Evolutionary conservation across 345 rosid species (phyloP).

Genomic region (Eucalyptus decipiens): DNA sequence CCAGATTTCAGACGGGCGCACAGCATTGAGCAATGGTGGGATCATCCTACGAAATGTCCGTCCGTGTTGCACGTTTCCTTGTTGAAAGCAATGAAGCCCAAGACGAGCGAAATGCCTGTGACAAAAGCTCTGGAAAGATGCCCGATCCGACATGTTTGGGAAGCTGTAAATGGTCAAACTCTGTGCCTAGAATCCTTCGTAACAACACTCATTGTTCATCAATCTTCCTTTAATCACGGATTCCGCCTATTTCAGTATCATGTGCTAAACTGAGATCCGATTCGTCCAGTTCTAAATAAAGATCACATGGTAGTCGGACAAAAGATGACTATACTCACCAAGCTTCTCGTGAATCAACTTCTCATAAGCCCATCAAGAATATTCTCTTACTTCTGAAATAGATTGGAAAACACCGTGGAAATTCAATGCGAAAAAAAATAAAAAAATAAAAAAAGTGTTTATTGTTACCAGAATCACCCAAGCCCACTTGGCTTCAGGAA

Average conservation of each 20-base stretch:
- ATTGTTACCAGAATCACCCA: background rate
- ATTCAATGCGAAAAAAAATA: background rate
- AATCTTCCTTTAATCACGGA: background rate
- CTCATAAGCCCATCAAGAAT: background rate
- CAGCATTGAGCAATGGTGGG: background rate
- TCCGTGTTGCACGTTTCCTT: background rate
- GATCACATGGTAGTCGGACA: background rate
- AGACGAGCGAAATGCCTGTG: background rate
- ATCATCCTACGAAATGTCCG: background rate
- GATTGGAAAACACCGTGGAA: background rate
- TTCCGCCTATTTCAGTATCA: background rate
- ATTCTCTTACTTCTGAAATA: background rate
- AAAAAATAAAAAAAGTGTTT: background rate
- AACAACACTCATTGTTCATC: background rate
- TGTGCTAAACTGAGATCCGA: background rate
- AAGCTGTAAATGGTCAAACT: background rate
- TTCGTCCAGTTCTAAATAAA: background rate
- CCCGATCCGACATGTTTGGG: background rate
- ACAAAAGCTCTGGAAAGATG: background rate
- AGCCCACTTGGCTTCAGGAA: background rate
- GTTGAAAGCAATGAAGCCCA: background rate
- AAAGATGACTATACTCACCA: background rate
- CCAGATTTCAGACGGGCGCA: background rate
- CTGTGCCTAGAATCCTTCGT: background rate
- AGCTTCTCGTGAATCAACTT: background rate